A percentile compares a stretch with the other conserved stretches of the same genome.
Evolutionary conservation across 2,329 filamentous ascomycete genomes (phyloP).

Genomic region (Aphanoascus verrucosus): DNA sequence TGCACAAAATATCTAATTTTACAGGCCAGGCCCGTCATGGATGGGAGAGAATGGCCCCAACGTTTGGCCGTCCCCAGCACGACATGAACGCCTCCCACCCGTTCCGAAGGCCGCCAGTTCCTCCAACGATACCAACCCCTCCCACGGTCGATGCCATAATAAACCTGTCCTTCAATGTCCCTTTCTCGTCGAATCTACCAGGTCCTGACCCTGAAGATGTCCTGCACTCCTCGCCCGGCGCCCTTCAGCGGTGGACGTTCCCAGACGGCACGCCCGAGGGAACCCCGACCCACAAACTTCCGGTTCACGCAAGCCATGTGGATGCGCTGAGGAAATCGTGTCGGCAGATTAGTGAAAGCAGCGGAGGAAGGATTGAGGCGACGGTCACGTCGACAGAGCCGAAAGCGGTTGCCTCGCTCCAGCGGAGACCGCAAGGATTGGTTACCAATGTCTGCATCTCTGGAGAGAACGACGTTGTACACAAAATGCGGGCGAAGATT

Average conservation of each 20-base stretch:
- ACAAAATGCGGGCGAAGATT: conserved; percentile 80
- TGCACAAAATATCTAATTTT: conserved; percentile 61
- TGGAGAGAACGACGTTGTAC: conserved; percentile 74
- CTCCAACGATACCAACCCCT: conserved; percentile 63
- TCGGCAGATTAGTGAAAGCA: conserved; percentile 62
- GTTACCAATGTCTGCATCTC: conserved; percentile 86
- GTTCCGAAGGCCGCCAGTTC: conserved; percentile 50
- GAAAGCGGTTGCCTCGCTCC: conserved; percentile 47
- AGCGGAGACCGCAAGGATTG: conserved; percentile 44
- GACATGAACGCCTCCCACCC: conserved; percentile 44
- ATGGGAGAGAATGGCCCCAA: conserved; percentile 57
- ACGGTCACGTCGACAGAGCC: conserved; percentile 73
- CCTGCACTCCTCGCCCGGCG: conserved; percentile 78
- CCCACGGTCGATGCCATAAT: conserved; percentile 66
- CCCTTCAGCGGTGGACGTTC: conserved; percentile 86
- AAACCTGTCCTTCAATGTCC: conserved; percentile 94
- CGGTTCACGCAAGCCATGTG: conserved; percentile 83
- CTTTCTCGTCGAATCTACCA: conserved; percentile 82
- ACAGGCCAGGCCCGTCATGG: conserved; percentile 56
- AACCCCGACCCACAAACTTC: conserved; percentile 74
- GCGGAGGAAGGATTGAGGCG: conserved; percentile 64
- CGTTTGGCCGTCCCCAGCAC: conserved; percentile 51
- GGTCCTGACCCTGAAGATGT: conserved; percentile 93
- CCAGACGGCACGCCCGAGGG: conserved; percentile 76
- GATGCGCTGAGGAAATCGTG: conserved; percentile 69